phyloP scores from a whole-genome alignment of 225 moss, liverwort and hornwort species.

The Sphagnum contortum region DNA sequence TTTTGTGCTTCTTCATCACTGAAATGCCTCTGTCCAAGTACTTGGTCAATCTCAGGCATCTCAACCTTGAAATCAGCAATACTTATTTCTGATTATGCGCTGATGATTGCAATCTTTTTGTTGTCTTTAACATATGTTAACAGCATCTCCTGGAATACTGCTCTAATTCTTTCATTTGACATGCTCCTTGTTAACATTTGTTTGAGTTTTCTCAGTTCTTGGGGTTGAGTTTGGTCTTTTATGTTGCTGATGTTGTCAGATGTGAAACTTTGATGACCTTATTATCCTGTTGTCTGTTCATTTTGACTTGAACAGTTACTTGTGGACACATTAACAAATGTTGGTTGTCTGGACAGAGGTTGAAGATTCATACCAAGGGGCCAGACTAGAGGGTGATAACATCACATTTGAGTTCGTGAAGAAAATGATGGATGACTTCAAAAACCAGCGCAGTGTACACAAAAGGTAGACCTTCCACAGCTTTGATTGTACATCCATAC shows the following conservation, averaged over 20 bases:
- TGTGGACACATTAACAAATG: too few species aligned
- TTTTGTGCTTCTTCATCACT: too few species aligned
- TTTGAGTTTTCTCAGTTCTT: too few species aligned
- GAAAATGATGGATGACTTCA: constrained; percentile 95
- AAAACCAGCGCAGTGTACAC: constrained; percentile 81
- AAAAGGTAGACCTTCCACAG: constrained; percentile 43
- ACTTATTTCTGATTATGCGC: constrained; percentile 1
- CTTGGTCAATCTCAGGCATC: constrained; percentile 7
- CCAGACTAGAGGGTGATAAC: constrained; percentile 72
- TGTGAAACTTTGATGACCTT: too few species aligned
- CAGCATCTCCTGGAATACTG: too few species aligned
- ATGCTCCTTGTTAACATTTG: neutral
- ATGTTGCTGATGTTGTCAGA: too few species aligned
- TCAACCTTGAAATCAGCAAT: constrained; percentile 9
- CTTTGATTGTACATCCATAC: too few species aligned
- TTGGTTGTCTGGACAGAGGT: constrained; percentile 42
- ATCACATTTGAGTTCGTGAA: constrained; percentile 83
- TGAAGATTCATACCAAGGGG: constrained; percentile 69
- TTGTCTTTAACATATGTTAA: neutral
- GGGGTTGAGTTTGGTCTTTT: too few species aligned
- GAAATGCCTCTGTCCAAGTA: constrained; percentile 4
- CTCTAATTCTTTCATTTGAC: too few species aligned
- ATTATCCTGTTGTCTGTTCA: too few species aligned
- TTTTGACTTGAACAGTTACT: too few species aligned
- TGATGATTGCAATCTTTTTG: constrained; percentile 2